Percentiles rank a stretch among this genome's conserved stretches.
phyloP scores from a whole-genome alignment of 768 basidiomycete species.

The Agaricus sinodeliciosus region DNA sequence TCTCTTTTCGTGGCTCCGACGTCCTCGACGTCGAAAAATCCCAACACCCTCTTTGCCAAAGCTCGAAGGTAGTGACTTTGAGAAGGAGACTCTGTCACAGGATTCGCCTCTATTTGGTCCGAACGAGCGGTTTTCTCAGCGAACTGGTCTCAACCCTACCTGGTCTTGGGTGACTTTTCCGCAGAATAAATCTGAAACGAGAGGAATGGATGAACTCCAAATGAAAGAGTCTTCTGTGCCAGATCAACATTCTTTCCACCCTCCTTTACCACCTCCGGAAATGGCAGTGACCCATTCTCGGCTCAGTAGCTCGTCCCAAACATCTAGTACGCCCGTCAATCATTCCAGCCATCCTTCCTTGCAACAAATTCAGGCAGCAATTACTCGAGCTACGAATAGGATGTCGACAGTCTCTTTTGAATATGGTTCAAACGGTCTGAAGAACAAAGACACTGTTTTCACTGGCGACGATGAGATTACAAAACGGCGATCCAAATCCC shows the following conservation, averaged over 20 bases:
- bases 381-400: slow-evolving; percentile 16
- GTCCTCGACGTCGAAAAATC: slow-evolving; percentile 44
- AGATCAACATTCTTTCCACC: slow-evolving; percentile 6
- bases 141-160: slow-evolving; percentile 32
- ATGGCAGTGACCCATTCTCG: not conserved
- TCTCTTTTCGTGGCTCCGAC: slow-evolving; percentile 38
- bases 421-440: slow-evolving; percentile 19
- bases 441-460: slow-evolving; percentile 28
- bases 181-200: slow-evolving; percentile 25
- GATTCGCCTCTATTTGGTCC: slow-evolving; percentile 79
- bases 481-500: slow-evolving; percentile 29
- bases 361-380: not conserved
- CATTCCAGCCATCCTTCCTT: not conserved
- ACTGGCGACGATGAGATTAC: slow-evolving; percentile 35
- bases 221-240: not conserved
- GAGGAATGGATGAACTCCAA: slow-evolving; percentile 8
- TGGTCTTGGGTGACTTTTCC: slow-evolving; percentile 57
- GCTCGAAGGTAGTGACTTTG: slow-evolving; percentile 47
- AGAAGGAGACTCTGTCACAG: slow-evolving; percentile 30
- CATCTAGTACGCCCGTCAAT: not conserved
- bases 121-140: slow-evolving; percentile 49
- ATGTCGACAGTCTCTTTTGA: slow-evolving; percentile 39
- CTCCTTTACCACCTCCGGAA: not conserved
- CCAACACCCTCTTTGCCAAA: slow-evolving; percentile 75
- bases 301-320: not conserved